Evolutionary conservation across 2,329 filamentous ascomycete species (phyloP).

Genomic region (Pestalotiopsis sp.): DNA sequence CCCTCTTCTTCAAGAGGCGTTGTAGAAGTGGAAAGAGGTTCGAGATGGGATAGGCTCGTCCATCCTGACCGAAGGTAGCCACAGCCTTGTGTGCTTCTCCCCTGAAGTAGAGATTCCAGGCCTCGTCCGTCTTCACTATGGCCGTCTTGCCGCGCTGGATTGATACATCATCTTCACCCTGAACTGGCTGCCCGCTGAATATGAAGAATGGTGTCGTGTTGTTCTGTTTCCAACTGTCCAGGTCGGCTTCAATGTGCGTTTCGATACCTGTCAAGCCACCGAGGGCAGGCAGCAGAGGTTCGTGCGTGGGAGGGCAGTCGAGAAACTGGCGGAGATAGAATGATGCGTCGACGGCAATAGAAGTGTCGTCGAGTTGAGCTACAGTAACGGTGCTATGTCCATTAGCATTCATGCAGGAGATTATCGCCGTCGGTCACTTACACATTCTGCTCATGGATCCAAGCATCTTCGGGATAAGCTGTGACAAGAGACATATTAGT

Average conservation of each 20-base stretch:
- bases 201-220: slow-evolving; percentile 83
- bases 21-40: slow-evolving; percentile 79
- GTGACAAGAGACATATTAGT: slow-evolving; percentile 21
- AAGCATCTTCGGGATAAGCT: slow-evolving; percentile 42
- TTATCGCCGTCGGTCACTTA: slow-evolving; percentile 22
- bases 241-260: slow-evolving; percentile 73
- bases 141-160: slow-evolving; percentile 67
- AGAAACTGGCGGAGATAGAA: slow-evolving; percentile 85
- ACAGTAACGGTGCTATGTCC: slow-evolving; percentile 59
- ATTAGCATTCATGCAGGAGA: slow-evolving; percentile 13
- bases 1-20: slow-evolving; percentile 68
- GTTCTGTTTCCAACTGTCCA: slow-evolving; percentile 71
- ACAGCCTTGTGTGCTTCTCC: slow-evolving; percentile 82
- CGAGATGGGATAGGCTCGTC: slow-evolving; percentile 70
- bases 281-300: slow-evolving; percentile 87
- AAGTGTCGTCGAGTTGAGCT: slow-evolving; percentile 71
- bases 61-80: slow-evolving; percentile 76
- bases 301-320: slow-evolving; percentile 69
- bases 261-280: slow-evolving; percentile 85
- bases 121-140: slow-evolving; percentile 71
- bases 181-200: slow-evolving; percentile 85
- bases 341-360: slow-evolving; percentile 85
- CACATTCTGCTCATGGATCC: slow-evolving; percentile 40
- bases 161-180: slow-evolving; percentile 72
- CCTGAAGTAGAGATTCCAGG: slow-evolving; percentile 86